Base-by-base conservation (phyloP, 2,329 filamentous ascomycete species). In the Podosphaera xanthii region DNA sequence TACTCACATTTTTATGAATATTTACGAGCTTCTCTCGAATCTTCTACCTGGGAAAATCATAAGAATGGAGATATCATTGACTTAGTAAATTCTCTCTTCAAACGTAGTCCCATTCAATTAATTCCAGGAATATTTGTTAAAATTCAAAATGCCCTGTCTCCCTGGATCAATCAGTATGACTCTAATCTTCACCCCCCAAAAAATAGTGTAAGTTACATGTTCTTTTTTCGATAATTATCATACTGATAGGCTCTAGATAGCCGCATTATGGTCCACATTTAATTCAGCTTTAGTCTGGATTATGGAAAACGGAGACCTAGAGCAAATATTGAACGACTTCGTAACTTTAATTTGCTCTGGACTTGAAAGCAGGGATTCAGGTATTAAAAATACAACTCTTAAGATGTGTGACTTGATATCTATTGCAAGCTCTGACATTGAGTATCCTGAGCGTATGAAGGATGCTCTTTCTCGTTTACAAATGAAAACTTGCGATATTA, bases 351-450 rank as follows among this genome's bases (percentile, higher is more conserved):
- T 83, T 14, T 76, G 74, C 49, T 75, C 77, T 9, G 78, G 75
- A 0, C 83, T 77, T 70, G 76, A 69, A 63, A 83, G 73, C 72
- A 83, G 72, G 69, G 84, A 68, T 59, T 62, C 76, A 66, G 50
- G 76, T 65, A 77, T 73, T 64, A 86, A 72, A 62, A 81, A 70
- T 69, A 74, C 67, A 66, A 71, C 80, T 1, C 73, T 82, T 34
- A 67, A 70, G 14, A 74, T 78, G 62, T 96, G 88, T 88, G 90
- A 89, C 64, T 68, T 71, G 0, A 77, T 82, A 0, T 88, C 87
- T 66, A 81, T 81, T 30, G 72, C 77, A 14, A 75, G 78, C 46
- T 73, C 79, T 2, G 46, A 60, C 4, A 67, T 88, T 1, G 71
- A 78, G 33, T 91, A 87, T 69, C 84, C 88, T 0, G 70, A 77